phyloP scores from a whole-genome alignment of 176 grass and related monocot genomes.

The Thinopyrum elongatum region DNA sequence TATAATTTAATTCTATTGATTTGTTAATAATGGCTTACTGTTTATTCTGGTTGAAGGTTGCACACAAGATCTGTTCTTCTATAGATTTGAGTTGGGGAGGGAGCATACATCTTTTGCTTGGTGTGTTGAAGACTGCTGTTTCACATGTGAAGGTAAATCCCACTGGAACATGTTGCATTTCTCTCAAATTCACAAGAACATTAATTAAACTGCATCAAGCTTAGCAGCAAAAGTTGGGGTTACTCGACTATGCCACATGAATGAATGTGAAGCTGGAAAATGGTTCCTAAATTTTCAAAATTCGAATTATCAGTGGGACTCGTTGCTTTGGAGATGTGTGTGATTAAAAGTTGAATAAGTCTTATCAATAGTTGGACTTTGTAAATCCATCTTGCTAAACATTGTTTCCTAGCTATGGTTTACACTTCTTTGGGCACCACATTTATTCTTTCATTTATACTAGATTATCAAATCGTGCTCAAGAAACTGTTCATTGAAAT shows the following conservation, averaged over 20 bases:
- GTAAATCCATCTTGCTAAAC: slow-evolving; percentile 2
- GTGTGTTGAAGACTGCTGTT: slow-evolving; percentile 28
- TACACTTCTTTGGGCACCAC: too few relatives aligned
- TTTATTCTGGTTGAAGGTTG: slow-evolving; percentile 46
- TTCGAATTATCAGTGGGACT: background rate
- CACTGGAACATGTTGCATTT: background rate
- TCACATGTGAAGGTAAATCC: slow-evolving; percentile 50
- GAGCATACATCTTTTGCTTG: slow-evolving; percentile 44
- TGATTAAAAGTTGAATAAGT: background rate
- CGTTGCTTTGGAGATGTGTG: background rate
- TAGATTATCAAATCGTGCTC: background rate
- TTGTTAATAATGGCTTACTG: slow-evolving; percentile 12
- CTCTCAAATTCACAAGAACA: slow-evolving; percentile 1
- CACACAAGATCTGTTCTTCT: slow-evolving; percentile 49
- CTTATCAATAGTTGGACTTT: background rate
- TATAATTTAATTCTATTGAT: background rate
- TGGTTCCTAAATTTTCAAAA: background rate
- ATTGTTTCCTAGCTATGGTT: too few relatives aligned
- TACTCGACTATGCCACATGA: background rate
- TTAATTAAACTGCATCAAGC: background rate
- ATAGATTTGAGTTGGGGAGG: slow-evolving; percentile 54
- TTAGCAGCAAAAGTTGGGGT: background rate
- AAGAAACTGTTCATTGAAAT: background rate
- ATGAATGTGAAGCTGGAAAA: background rate
- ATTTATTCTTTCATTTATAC: too few relatives aligned